phyloP scores from a whole-genome alignment of 139 green algal genomes.

The Chlamydomonas schloesseri region DNA sequence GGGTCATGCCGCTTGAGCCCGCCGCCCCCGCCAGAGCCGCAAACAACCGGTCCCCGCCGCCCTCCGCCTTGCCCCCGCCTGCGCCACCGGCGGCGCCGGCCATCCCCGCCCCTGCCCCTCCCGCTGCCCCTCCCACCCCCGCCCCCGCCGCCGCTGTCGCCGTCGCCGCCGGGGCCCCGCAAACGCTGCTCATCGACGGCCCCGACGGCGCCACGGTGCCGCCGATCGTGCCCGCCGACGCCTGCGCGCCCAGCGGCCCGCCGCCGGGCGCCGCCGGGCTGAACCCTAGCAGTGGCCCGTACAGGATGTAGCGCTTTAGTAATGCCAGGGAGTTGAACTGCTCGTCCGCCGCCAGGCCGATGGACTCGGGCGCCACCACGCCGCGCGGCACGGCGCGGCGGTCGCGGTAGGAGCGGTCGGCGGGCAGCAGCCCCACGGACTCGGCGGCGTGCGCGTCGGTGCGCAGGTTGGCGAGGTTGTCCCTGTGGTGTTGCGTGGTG shows the following conservation, averaged over 20 bases:
- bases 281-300: conserved; percentile 33
- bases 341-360: conserved; percentile 47
- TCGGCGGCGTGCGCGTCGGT: background rate
- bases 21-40: too few relatives aligned
- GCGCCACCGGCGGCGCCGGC: too few relatives aligned
- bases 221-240: background rate
- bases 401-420: conserved; percentile 24
- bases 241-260: background rate
- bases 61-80: too few relatives aligned
- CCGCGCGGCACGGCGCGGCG: conserved; percentile 1
- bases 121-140: too few relatives aligned
- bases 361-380: conserved; percentile 41
- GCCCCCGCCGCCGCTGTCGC: too few relatives aligned
- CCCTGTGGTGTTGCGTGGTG: background rate
- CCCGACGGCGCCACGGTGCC: conserved; percentile 6
- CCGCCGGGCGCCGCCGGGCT: background rate
- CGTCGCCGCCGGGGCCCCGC: too few relatives aligned
- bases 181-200: too few relatives aligned
- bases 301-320: conserved; percentile 49
- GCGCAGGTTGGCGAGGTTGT: background rate
- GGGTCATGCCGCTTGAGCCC: too few relatives aligned
- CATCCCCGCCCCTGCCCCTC: too few relatives aligned
- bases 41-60: too few relatives aligned
- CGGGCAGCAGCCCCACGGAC: background rate
- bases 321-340: conserved; percentile 42